A percentile compares a stretch with the other conserved stretches of the same genome.
Conservation (phyloP, 2,329 filamentous ascomycete species). For the Aspergillus brasiliensis region DNA sequence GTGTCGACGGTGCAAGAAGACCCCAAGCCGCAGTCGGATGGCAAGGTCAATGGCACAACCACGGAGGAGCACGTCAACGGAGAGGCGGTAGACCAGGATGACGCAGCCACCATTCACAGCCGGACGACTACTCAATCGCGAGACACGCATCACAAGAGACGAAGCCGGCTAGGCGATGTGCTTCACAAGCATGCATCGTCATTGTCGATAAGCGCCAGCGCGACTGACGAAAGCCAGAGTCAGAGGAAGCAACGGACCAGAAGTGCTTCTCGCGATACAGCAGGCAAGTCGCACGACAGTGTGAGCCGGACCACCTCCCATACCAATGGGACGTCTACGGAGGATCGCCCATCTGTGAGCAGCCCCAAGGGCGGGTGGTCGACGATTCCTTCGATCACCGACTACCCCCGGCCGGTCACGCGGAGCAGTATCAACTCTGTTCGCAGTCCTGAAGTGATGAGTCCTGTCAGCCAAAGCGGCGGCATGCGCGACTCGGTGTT, state of each 20-base stretch:
- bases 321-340: conserved; percentile 24
- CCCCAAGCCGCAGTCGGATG: conserved; percentile 23
- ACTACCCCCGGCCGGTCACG: conserved; percentile 38
- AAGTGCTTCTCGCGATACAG: conserved; percentile 32
- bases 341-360: conserved; percentile 18
- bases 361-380: conserved; percentile 36
- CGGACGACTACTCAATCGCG: conserved; percentile 40
- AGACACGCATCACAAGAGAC: conserved; percentile 39
- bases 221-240: conserved; percentile 26
- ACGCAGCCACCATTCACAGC: conserved; percentile 41
- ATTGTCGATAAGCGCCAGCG: conserved; percentile 28
- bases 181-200: conserved; percentile 36
- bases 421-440: conserved; percentile 28
- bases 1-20: conserved; percentile 37
- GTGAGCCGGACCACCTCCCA: conserved; percentile 34
- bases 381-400: conserved; percentile 36
- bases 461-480: conserved; percentile 35
- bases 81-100: conserved; percentile 32
- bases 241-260: conserved; percentile 29
- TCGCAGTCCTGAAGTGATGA: conserved; percentile 22
- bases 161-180: conserved; percentile 45
- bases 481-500: conserved; percentile 64
- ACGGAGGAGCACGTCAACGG: conserved; percentile 6
- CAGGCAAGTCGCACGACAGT: conserved; percentile 30
- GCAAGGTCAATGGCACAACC: conserved; percentile 25